Conservation (phyloP, 495 filamentous ascomycete genomes). For the Cercophora scortea region DNA sequence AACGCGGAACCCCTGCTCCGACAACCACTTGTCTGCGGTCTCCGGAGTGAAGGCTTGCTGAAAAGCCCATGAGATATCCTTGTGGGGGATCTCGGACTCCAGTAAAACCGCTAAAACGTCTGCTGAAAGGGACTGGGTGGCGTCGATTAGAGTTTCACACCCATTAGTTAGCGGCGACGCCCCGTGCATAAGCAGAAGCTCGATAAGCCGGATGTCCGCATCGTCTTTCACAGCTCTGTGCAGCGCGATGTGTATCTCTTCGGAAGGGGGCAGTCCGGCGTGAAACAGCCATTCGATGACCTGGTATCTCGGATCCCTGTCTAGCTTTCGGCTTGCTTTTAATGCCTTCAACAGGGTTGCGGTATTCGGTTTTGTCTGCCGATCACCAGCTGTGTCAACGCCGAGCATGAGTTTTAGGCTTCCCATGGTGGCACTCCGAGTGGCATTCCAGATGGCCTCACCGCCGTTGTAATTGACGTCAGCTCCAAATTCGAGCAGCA, state of each 20-base stretch:
- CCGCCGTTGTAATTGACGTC: slow-evolving; percentile 35
- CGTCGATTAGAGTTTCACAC: slow-evolving; percentile 39
- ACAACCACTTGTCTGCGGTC: slow-evolving; percentile 27
- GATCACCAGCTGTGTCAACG: slow-evolving; percentile 18
- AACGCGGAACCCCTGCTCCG: slow-evolving; percentile 27
- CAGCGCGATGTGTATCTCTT: slow-evolving; percentile 31
- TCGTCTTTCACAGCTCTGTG: slow-evolving; percentile 37
- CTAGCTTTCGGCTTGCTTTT: slow-evolving; percentile 36
- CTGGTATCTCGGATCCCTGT: slow-evolving; percentile 30
- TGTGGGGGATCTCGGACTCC: slow-evolving; percentile 20
- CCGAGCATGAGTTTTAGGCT: slow-evolving; percentile 39
- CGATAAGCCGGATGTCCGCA: slow-evolving; percentile 32
- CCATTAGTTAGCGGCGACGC: slow-evolving; percentile 33
- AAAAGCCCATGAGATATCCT: slow-evolving; percentile 33
- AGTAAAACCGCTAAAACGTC: slow-evolving; percentile 30
- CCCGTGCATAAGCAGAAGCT: slow-evolving; percentile 30
- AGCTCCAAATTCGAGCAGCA: slow-evolving; percentile 36
- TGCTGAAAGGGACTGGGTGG: slow-evolving; percentile 20
- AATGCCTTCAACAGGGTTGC: slow-evolving; percentile 32
- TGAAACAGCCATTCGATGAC: slow-evolving; percentile 37
- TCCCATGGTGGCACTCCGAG: slow-evolving; percentile 31
- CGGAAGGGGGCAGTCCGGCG: slow-evolving; percentile 31
- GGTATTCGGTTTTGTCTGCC: slow-evolving; percentile 28
- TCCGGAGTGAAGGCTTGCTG: slow-evolving; percentile 26
- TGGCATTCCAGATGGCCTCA: slow-evolving; percentile 40